phyloP scores from a whole-genome alignment of 352 stramenopile species.

The Globisporangium okanoganense region DNA sequence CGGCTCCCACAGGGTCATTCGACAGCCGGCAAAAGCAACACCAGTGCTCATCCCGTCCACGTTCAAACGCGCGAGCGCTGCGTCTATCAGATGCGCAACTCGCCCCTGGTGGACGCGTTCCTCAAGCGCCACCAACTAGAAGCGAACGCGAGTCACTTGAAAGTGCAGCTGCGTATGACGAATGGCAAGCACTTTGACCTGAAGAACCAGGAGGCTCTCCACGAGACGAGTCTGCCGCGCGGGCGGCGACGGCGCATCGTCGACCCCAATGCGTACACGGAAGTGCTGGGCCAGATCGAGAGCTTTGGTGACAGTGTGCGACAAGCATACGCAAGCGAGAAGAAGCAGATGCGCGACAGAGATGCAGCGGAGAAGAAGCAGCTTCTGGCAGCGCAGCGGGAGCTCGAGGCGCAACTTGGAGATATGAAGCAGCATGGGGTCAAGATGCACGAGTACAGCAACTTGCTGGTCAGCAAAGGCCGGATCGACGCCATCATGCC shows the following conservation, averaged over 20 bases:
- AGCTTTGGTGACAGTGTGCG: slow-evolving; percentile 51
- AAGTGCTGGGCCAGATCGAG: slow-evolving; percentile 52
- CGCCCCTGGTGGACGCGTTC: slow-evolving; percentile 53
- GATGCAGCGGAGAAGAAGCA: slow-evolving; percentile 32
- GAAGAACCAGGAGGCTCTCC: slow-evolving; percentile 43
- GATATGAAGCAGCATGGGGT: slow-evolving; percentile 30
- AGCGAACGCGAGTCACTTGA: slow-evolving; percentile 36
- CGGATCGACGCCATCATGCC: slow-evolving; percentile 36
- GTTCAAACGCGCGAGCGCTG: slow-evolving; percentile 48
- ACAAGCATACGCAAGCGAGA: slow-evolving; percentile 35
- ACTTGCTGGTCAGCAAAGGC: slow-evolving; percentile 54
- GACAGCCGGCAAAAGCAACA: not conserved
- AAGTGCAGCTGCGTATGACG: slow-evolving; percentile 57
- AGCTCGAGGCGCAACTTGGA: slow-evolving; percentile 37
- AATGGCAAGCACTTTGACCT: slow-evolving; percentile 41
- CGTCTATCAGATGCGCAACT: slow-evolving; percentile 66
- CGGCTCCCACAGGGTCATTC: slow-evolving; percentile 1
- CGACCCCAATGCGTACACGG: slow-evolving; percentile 44
- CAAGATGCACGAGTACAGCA: slow-evolving; percentile 61
- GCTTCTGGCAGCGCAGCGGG: slow-evolving; percentile 27
- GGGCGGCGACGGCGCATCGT: slow-evolving; percentile 40
- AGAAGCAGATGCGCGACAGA: slow-evolving; percentile 26
- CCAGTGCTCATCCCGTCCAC: not conserved
- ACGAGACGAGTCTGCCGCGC: slow-evolving; percentile 27
- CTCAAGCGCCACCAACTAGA: slow-evolving; percentile 49